These are phyloP conservation scores for Calamus simplicifolius DNA, from an alignment of 176 grass and related monocot species.

Conservation along the genomic window DNA sequence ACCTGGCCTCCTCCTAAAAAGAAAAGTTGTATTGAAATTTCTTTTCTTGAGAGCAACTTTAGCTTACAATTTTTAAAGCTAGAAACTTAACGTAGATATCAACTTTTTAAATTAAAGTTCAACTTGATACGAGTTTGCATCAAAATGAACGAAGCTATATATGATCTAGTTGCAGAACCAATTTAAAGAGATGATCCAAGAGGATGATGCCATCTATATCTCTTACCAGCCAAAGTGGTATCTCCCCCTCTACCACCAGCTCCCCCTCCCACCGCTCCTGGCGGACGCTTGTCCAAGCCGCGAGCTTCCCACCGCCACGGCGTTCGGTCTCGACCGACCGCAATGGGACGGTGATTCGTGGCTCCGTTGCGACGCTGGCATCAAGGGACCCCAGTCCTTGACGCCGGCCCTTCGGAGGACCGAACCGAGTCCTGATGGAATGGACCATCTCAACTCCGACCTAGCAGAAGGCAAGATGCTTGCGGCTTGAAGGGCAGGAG, in stretches of 20 bases:
- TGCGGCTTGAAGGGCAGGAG: background rate
- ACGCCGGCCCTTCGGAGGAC: too few species aligned
- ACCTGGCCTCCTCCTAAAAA: too few species aligned
- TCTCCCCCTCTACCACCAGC: conserved; percentile 51
- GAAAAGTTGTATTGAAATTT: too few species aligned
- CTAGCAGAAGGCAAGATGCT: background rate
- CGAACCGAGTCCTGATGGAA: too few species aligned
- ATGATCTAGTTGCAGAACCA: background rate
- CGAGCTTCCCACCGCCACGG: conserved; percentile 29
- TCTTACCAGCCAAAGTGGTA: conserved; percentile 84
- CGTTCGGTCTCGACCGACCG: conserved; percentile 7
- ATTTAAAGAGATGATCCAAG: conserved; percentile 13
- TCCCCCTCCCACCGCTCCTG: conserved; percentile 89
- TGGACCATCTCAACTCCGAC: too few species aligned
- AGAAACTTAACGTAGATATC: too few species aligned
- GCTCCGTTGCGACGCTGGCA: conserved; percentile 18
- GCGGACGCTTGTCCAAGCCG: conserved; percentile 77
- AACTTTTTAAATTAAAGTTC: too few species aligned
- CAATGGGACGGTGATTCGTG: conserved; percentile 5
- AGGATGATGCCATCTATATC: conserved; percentile 5
- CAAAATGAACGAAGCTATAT: background rate
- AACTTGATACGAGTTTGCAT: too few species aligned
- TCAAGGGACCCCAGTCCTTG: background rate
- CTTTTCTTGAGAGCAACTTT: too few species aligned
- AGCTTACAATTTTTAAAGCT: too few species aligned